Evolutionary conservation across 805 yeast genomes (phyloP).

Genomic region (Candida andamanensis): DNA sequence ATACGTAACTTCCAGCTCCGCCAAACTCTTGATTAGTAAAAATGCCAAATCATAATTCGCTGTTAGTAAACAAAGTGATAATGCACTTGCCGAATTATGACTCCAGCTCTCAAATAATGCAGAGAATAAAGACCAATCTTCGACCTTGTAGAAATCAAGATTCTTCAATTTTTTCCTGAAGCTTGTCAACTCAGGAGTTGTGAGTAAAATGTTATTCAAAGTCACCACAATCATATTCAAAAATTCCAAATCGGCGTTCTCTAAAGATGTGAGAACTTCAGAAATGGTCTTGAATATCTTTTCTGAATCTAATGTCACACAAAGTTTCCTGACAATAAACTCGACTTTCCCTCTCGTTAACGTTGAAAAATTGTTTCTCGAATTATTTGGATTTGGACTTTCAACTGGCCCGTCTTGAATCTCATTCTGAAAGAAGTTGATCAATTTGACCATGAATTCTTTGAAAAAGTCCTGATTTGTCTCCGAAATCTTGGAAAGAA

Average conservation of each 20-base stretch:
- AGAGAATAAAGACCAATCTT: slow-evolving; percentile 67
- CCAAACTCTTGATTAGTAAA: slow-evolving; percentile 72
- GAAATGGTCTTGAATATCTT: slow-evolving; percentile 79
- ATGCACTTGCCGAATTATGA: slow-evolving; percentile 80
- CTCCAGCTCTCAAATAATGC: slow-evolving; percentile 87
- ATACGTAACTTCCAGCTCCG: slow-evolving; percentile 75
- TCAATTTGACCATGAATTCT: slow-evolving; percentile 65
- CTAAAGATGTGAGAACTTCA: slow-evolving; percentile 52
- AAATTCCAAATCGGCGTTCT: slow-evolving; percentile 60
- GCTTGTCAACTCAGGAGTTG: slow-evolving; percentile 72
- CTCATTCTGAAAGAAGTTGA: slow-evolving; percentile 67
- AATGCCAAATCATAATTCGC: slow-evolving; percentile 87
- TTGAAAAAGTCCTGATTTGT: slow-evolving; percentile 73
- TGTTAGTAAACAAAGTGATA: slow-evolving; percentile 78
- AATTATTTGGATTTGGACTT: slow-evolving; percentile 4
- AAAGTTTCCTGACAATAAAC: slow-evolving; percentile 76
- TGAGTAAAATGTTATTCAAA: slow-evolving; percentile 76
- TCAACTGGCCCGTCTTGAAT: slow-evolving; percentile 10
- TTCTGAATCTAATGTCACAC: slow-evolving; percentile 76
- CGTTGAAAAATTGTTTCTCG: slow-evolving; percentile 3
- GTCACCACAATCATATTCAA: slow-evolving; percentile 80
- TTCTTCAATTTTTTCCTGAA: slow-evolving; percentile 61
- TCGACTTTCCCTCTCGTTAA: slow-evolving; percentile 46
- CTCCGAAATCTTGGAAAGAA: slow-evolving; percentile 70
- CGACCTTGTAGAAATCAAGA: slow-evolving; percentile 47